A percentile compares a stretch with the other conserved stretches of the same genome.
phyloP scores from a whole-genome alignment of 2,329 filamentous ascomycete species.

The Aspergillus floridensis region DNA sequence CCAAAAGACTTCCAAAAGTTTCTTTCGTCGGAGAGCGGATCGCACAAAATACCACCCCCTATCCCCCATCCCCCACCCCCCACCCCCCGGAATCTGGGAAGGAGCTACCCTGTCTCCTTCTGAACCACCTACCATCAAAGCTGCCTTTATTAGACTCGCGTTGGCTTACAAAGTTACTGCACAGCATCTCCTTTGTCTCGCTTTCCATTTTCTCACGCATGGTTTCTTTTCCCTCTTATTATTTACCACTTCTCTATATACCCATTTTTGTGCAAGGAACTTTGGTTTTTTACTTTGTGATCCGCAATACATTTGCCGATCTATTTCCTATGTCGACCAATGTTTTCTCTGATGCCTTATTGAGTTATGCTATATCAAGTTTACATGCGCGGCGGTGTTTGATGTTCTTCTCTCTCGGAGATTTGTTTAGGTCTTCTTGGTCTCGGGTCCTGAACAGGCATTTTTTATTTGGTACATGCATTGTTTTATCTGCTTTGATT shows the following conservation, averaged over 20 bases:
- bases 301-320: neutral
- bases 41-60: neutral
- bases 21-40: neutral
- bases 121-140: neutral
- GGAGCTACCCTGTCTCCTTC: neutral
- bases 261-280: neutral
- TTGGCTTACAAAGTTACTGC: neutral
- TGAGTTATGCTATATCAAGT: neutral
- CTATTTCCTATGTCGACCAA: neutral
- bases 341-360: slow-evolving; percentile 1
- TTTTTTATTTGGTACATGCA: too few species aligned
- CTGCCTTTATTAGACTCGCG: neutral
- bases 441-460: too few species aligned
- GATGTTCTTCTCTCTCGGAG: neutral
- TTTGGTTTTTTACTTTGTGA: neutral
- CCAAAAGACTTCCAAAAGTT: neutral
- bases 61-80: too few species aligned
- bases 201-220: neutral
- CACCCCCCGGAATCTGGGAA: neutral
- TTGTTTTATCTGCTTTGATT: too few species aligned
- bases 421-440: too few species aligned
- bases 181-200: slow-evolving; percentile 1
- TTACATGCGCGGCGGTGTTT: neutral
- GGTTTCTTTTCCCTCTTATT: neutral
- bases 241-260: neutral